Evolutionary conservation across 2,329 filamentous ascomycete species (phyloP).

Genomic region (Curvularia sp.): DNA sequence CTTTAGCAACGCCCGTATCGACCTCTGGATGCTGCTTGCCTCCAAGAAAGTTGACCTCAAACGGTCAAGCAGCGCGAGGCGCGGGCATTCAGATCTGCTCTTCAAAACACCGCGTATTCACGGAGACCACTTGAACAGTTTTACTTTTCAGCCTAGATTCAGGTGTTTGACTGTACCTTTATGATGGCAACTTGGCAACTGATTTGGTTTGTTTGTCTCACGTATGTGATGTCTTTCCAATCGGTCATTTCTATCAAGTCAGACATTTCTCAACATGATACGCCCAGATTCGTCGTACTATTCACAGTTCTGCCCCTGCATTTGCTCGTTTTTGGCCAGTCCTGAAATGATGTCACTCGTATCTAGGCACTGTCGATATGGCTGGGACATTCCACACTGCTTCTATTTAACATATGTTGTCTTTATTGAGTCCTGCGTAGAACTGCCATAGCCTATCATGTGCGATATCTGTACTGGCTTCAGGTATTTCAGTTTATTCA

Average conservation of each 20-base stretch:
- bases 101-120: neutral
- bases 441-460: neutral
- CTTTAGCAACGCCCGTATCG: neutral
- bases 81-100: neutral
- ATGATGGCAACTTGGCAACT: slow-evolving; percentile 1
- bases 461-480: slow-evolving; percentile 9
- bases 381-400: neutral
- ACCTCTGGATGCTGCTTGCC: neutral
- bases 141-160: too few relatives aligned
- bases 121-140: neutral
- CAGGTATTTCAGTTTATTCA: slow-evolving; percentile 5
- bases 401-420: neutral
- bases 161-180: neutral
- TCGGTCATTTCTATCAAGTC: neutral
- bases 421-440: neutral
- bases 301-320: neutral
- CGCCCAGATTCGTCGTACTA: neutral
- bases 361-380: neutral
- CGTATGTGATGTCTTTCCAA: neutral
- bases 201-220: neutral
- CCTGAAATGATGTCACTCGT: neutral
- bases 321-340: neutral
- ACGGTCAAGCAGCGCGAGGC: neutral
- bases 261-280: neutral
- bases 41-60: neutral